Percentiles rank a stretch among this genome's conserved stretches.
Evolutionary conservation across 2,329 filamentous ascomycete genomes (phyloP).

Genomic region (Alternaria sp.): DNA sequence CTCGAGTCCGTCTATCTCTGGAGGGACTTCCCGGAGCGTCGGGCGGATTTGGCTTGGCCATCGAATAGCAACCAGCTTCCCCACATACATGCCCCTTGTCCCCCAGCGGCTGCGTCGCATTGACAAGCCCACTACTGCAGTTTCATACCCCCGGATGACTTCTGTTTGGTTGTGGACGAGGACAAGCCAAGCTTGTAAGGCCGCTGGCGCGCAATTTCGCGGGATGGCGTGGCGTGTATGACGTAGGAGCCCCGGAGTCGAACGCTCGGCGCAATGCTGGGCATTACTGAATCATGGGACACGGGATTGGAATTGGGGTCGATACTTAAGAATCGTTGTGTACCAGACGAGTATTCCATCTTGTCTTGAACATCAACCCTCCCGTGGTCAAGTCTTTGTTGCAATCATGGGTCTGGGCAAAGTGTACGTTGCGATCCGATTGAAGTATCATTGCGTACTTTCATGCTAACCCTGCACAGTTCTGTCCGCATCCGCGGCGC

Average conservation of each 20-base stretch:
- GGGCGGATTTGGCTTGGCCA: slow-evolving; percentile 25
- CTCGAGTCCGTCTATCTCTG: slow-evolving; percentile 11
- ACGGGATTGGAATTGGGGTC: slow-evolving; percentile 19
- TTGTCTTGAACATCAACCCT: slow-evolving; percentile 7
- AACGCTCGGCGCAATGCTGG: slow-evolving; percentile 36
- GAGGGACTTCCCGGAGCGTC: slow-evolving; percentile 12
- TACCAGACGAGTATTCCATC: slow-evolving; percentile 12
- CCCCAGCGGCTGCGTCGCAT: slow-evolving; percentile 28
- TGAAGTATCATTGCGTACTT: not conserved
- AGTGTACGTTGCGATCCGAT: slow-evolving; percentile 20
- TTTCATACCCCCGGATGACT: slow-evolving; percentile 21
- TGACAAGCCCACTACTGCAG: slow-evolving; percentile 31
- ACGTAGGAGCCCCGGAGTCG: slow-evolving; percentile 27
- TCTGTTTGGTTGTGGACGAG: slow-evolving; percentile 27
- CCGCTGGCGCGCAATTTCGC: slow-evolving; percentile 14
- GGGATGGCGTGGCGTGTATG: slow-evolving; percentile 36
- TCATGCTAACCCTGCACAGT: slow-evolving; percentile 24
- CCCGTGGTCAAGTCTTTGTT: slow-evolving; percentile 8
- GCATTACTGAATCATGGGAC: slow-evolving; percentile 34
- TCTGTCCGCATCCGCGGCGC: slow-evolving; percentile 44
- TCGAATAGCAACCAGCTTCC: slow-evolving; percentile 28
- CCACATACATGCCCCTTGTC: slow-evolving; percentile 32
- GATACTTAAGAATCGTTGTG: slow-evolving; percentile 29
- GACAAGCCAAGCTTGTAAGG: slow-evolving; percentile 27
- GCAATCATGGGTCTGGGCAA: slow-evolving; percentile 40